Conservation (phyloP, 148 eudicot genomes). For the Nyssa sinensis region DNA sequence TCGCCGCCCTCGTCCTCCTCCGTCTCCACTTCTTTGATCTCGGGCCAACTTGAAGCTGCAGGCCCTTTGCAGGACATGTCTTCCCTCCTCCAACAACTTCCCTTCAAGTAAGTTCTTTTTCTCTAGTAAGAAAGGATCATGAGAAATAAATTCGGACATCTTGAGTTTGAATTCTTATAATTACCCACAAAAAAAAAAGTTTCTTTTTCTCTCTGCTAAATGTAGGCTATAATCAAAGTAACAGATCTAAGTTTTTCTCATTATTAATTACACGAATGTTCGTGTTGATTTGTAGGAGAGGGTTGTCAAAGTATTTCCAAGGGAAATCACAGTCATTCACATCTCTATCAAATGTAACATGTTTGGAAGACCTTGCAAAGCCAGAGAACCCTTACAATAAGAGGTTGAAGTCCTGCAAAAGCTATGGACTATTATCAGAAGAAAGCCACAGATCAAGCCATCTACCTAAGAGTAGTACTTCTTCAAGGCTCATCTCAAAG, state of each 20-base stretch:
- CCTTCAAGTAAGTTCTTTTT: conserved; percentile 31
- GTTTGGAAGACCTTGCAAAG: conserved; percentile 47
- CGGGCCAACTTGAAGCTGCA: neutral
- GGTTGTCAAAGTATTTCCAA: conserved; percentile 41
- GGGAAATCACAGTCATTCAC: conserved; percentile 64
- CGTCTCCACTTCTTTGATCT: neutral
- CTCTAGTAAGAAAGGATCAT: too few species aligned
- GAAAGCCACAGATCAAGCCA: conserved; percentile 11
- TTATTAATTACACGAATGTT: too few species aligned
- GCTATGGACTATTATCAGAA: conserved; percentile 32
- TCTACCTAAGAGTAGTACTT: conserved; percentile 18
- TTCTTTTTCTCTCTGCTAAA: too few species aligned
- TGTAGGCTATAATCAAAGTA: too few species aligned
- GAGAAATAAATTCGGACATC: too few species aligned
- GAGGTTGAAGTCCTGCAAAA: conserved; percentile 43
- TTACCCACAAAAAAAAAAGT: too few species aligned
- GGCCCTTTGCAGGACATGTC: conserved; percentile 40
- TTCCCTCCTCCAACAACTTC: conserved; percentile 39
- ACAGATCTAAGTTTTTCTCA: too few species aligned
- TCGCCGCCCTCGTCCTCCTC: neutral
- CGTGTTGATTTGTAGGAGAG: conserved; percentile 34
- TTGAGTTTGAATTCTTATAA: too few species aligned
- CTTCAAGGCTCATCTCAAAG: conserved; percentile 29
- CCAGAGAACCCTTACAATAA: conserved; percentile 49
- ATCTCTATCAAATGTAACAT: conserved; percentile 34